These are phyloP conservation scores for Teratosphaeria gauchensis DNA, from an alignment of 2,329 filamentous ascomycete genomes.

Conservation along the genomic window DNA sequence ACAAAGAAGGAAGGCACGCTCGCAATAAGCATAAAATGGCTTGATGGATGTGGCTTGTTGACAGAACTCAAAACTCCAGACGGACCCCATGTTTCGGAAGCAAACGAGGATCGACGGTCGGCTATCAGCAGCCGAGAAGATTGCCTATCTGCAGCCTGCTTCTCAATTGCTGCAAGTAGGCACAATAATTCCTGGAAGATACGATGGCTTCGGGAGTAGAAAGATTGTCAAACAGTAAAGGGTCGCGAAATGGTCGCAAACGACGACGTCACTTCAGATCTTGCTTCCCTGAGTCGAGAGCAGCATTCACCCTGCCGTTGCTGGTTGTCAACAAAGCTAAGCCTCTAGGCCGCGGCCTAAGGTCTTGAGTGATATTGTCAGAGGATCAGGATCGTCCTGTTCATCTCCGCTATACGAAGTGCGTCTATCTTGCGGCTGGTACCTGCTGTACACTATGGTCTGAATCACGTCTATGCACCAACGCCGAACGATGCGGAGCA, in stretches of 20 bases:
- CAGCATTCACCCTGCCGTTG: not conserved
- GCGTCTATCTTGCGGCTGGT: not conserved
- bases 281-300: not conserved
- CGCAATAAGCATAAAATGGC: not conserved
- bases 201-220: not conserved
- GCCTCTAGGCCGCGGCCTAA: not conserved
- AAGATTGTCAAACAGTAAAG: too few relatives aligned
- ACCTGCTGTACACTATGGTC: not conserved
- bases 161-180: too few relatives aligned
- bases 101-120: too few relatives aligned
- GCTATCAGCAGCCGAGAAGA: too few relatives aligned
- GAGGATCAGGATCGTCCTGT: not conserved
- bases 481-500: not conserved
- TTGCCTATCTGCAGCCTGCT: too few relatives aligned
- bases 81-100: not conserved
- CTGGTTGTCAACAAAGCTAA: not conserved
- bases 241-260: too few relatives aligned
- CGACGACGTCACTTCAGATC: too few relatives aligned
- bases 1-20: not conserved
- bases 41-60: not conserved
- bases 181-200: not conserved
- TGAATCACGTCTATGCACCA: not conserved
- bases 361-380: not conserved
- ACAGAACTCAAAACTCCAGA: not conserved
- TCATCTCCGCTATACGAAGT: not conserved